These are phyloP conservation scores for Aurinia saxatilis DNA, from an alignment of 345 rosid genomes.

Conservation along the genomic window DNA sequence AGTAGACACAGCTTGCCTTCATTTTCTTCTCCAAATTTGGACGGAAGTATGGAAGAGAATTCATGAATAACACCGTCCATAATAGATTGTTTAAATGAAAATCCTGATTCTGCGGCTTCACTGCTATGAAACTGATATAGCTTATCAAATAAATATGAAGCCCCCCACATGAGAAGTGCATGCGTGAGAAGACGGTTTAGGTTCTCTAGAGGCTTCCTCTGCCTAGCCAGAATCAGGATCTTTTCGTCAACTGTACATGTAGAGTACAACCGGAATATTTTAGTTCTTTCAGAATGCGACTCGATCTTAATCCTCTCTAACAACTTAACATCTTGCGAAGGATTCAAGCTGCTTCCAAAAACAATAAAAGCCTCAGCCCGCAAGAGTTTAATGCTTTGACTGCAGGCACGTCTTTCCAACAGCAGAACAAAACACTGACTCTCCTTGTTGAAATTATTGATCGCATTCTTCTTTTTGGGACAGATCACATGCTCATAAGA, in stretches of 20 bases:
- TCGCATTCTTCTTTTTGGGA: constrained; percentile 44
- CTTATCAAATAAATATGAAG: constrained; percentile 51
- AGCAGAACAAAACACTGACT: constrained; percentile 64
- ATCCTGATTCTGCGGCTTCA: constrained; percentile 22
- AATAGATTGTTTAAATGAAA: constrained; percentile 29
- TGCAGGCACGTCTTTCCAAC: constrained; percentile 83
- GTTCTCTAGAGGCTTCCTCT: constrained; percentile 45
- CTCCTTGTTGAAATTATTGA: constrained; percentile 64
- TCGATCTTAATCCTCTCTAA: constrained; percentile 69
- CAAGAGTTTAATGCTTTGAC: constrained; percentile 54
- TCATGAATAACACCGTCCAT: constrained; percentile 42
- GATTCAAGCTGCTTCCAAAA: constrained; percentile 76
- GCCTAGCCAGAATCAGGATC: constrained; percentile 58
- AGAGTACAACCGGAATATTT: constrained; percentile 69
- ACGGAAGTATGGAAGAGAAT: constrained; percentile 42
- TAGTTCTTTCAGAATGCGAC: constrained; percentile 49
- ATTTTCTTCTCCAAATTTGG: constrained; percentile 31
- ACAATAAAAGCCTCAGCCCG: constrained; percentile 66
- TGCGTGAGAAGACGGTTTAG: constrained; percentile 40
- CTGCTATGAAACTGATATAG: constrained; percentile 55
- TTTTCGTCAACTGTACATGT: constrained; percentile 75
- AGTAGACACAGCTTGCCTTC: constrained; percentile 35
- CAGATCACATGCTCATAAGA: constrained; percentile 71
- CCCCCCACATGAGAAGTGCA: constrained; percentile 80
- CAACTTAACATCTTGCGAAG: constrained; percentile 54